Evolutionary conservation across 2,329 filamentous ascomycete species (phyloP), one percentile per base, ranked within the genome.

Genomic region (Sporothrix brasiliensis): DNA sequence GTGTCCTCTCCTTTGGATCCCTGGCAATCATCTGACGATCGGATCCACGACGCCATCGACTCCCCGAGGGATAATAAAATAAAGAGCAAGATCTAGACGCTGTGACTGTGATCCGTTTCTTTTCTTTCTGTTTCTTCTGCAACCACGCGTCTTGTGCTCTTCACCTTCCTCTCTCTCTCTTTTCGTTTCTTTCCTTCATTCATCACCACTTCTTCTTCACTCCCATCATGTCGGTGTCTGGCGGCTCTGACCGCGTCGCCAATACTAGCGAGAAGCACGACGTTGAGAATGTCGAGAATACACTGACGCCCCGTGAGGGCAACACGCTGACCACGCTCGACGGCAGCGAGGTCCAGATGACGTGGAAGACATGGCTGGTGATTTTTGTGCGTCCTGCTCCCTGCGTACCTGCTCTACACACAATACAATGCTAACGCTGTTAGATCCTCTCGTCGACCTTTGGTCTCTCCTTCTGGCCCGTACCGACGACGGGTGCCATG

Each of bases 401-500:
- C 44, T 49, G 34, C 4, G 34, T 34, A 30, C 27, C 34, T 34
- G 6, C 34, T 34, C 34, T 34, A 34, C 1, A 34, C 4, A 1
- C 34, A 34, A 34, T 7, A 9, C 34, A 34, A 34, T 34, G 34
- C 34, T 34, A 5, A 34, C 34, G 34, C 10, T 52, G 5, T 0
- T 10, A 67, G 63, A 69, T 69, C 53, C 67, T 69, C 4, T 69
- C 67, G 19, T 69, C 67, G 4, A 69, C 67, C 7, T 69, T 69
- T 44, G 67, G 67, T 16, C 53, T 69, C 10, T 69, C 67, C 13
- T 69, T 69, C 47, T 69, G 67, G 67, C 67, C 67, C 4, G 67
- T 69, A 16, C 67, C 67, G 9, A 69, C 67, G 21, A 69, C 67
- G 67, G 54, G 16, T 13, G 54, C 67, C 30, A 69, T 69, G 67